Evolutionary conservation across 176 grass and related monocot species (phyloP).

Genomic region (Oryza coarctata): DNA sequence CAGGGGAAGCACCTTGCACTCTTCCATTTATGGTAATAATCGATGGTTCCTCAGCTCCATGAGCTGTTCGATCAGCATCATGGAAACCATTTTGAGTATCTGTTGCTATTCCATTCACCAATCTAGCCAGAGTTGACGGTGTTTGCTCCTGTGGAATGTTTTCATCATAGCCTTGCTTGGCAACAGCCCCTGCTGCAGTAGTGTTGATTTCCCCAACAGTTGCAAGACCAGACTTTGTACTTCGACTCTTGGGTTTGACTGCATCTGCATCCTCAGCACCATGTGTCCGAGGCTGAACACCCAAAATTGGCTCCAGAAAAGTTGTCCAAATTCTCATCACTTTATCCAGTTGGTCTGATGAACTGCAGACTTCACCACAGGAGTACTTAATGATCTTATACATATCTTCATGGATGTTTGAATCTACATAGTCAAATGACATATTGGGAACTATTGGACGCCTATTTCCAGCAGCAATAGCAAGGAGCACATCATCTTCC

Average conservation of each 20-base stretch:
- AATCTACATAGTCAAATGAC: constrained; percentile 76
- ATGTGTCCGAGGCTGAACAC: constrained; percentile 57
- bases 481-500: constrained; percentile 89
- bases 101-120: constrained; percentile 47
- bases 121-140: constrained; percentile 23
- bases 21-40: constrained; percentile 57
- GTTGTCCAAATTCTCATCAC: constrained; percentile 87
- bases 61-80: constrained; percentile 41
- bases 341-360: constrained; percentile 90
- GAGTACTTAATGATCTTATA: constrained; percentile 97
- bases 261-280: constrained; percentile 46
- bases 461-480: constrained; percentile 86
- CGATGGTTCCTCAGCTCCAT: constrained; percentile 43
- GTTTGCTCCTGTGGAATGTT: constrained; percentile 42
- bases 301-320: constrained; percentile 83
- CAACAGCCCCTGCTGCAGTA: constrained; percentile 22
- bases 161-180: constrained; percentile 58
- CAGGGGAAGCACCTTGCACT: constrained; percentile 35
- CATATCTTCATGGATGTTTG: constrained; percentile 78
- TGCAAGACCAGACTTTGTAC: constrained; percentile 53
- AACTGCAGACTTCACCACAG: constrained; percentile 83
- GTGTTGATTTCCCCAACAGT: constrained; percentile 57
- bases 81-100: constrained; percentile 64
- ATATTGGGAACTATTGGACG: constrained; percentile 86
- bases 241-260: constrained; percentile 59